A percentile compares a stretch with the other conserved stretches of the same genome.
phyloP scores from a whole-genome alignment of 345 rosid genomes.

The Dovyalis caffra region DNA sequence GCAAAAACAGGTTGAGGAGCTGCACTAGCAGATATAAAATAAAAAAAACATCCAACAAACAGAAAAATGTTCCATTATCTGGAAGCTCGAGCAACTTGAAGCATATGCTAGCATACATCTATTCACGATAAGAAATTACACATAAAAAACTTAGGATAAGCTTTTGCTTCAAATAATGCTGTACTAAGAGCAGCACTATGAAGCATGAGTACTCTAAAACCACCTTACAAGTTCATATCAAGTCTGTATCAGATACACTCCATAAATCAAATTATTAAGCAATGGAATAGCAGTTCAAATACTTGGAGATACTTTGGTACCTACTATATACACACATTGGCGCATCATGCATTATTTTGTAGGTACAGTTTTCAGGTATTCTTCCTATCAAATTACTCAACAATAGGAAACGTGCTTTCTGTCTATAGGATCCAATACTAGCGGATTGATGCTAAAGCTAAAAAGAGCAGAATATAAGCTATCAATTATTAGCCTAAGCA shows the following conservation, averaged over 20 bases:
- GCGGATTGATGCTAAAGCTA: no score
- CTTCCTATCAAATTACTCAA: no score
- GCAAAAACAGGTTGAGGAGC: not conserved
- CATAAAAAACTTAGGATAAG: not conserved
- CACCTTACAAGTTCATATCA: not conserved
- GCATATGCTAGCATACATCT: not conserved
- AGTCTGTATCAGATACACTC: not conserved
- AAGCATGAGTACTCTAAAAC: not conserved
- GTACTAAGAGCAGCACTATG: not conserved
- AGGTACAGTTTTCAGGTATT: no score
- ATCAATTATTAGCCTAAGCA: no score
- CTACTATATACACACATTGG: no score
- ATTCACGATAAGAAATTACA: not conserved
- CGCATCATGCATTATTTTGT: no score
- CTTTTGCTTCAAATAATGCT: not conserved
- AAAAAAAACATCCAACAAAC: not conserved
- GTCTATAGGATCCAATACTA: no score
- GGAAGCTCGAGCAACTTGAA: not conserved
- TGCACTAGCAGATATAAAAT: not conserved
- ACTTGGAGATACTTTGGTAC: no score
- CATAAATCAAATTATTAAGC: no score
- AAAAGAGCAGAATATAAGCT: no score
- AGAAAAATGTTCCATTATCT: not conserved
- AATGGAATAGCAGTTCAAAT: not conserved
- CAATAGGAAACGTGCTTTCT: no score